Conservation (phyloP, 371 early-diverging fungal species). For the Syncephalastrum racemosum region DNA sequence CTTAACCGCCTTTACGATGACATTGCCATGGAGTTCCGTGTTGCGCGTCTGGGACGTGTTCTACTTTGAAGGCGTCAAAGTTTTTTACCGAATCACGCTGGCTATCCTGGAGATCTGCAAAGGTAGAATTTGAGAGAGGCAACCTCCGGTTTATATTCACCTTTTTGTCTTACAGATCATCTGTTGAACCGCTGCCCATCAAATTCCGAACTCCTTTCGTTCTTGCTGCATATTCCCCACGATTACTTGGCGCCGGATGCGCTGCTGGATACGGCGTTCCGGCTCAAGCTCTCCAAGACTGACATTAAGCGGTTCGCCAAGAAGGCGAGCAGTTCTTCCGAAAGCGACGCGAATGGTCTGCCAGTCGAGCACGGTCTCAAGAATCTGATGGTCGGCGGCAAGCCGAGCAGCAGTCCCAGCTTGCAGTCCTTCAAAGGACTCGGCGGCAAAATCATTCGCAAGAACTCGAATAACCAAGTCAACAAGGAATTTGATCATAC, state of each 20-base stretch:
- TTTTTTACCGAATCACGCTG: conserved; percentile 81
- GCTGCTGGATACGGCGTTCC: conserved; percentile 68
- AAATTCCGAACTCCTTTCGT: conserved; percentile 71
- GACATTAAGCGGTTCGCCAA: conserved; percentile 48
- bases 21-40: conserved; percentile 89
- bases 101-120: conserved; percentile 73
- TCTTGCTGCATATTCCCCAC: conserved; percentile 83
- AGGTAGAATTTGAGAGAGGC: conserved; percentile 26
- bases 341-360: conserved; percentile 34
- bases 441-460: conserved; percentile 21
- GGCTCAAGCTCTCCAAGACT: conserved; percentile 60
- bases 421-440: conserved; percentile 17
- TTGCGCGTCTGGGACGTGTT: conserved; percentile 94
- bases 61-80: conserved; percentile 80
- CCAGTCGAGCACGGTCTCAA: conserved; percentile 46
- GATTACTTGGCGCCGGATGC: conserved; percentile 66
- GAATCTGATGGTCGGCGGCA: conserved; percentile 38
- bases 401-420: conserved; percentile 11
- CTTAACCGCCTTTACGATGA: conserved; percentile 87
- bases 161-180: conserved; percentile 36
- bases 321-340: conserved; percentile 34
- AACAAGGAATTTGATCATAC: conserved; percentile 10
- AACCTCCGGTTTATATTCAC: background rate
- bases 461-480: conserved; percentile 13
- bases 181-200: conserved; percentile 76